A percentile compares a stretch with the other conserved stretches of the same genome.
Conservation (phyloP, 192 early-diverging fungal genomes). For the Linnemannia zychae region DNA sequence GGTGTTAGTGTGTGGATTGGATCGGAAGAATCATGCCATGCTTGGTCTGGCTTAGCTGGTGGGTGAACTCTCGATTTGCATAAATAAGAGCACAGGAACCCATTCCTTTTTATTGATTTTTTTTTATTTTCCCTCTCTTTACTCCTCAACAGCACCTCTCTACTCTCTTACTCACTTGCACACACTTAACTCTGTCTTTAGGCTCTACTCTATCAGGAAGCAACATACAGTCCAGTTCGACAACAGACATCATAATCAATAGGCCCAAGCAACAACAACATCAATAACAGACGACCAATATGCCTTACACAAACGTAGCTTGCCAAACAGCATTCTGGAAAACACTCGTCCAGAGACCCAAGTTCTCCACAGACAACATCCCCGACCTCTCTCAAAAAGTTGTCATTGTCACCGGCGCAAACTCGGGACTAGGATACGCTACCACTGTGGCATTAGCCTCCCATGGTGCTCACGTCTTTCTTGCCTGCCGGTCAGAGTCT, state of each 20-base stretch:
- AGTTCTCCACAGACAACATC: slow-evolving; percentile 46
- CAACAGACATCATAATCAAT: too few relatives aligned
- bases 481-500: slow-evolving; percentile 28
- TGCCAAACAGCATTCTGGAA: slow-evolving; percentile 49
- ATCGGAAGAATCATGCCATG: not conserved
- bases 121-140: not conserved
- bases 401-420: slow-evolving; percentile 65
- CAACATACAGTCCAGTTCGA: too few relatives aligned
- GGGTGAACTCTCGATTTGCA: not conserved
- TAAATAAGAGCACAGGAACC: slow-evolving; percentile 12
- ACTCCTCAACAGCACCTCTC: not conserved
- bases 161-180: not conserved
- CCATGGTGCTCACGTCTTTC: slow-evolving; percentile 41
- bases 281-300: not conserved
- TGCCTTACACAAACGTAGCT: slow-evolving; percentile 48
- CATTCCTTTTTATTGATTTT: not conserved
- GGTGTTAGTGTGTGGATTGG: not conserved
- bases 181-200: not conserved
- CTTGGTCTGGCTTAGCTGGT: not conserved
- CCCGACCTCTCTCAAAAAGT: slow-evolving; percentile 60
- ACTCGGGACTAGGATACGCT: slow-evolving; percentile 55
- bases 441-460: slow-evolving; percentile 40
- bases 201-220: too few relatives aligned
- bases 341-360: slow-evolving; percentile 26
- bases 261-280: not conserved